Base-by-base conservation (phyloP, 306 rosid species). In the Citrullus amarus region DNA sequence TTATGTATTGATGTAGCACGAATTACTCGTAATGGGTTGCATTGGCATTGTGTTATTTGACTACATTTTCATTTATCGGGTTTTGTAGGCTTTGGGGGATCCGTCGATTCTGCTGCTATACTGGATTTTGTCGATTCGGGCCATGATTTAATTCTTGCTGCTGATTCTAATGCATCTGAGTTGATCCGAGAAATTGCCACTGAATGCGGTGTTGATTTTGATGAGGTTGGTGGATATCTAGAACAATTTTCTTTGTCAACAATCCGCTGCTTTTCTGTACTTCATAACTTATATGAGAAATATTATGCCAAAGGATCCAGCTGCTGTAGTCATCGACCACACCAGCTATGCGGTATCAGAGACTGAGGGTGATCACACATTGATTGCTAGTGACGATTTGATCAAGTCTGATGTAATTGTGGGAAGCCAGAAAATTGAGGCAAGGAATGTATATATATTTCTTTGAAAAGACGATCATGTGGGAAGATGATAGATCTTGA, bases 121-220 rank as follows among this genome's bases (percentile, higher is more conserved):
- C 81, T 95, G 84, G 96, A 92, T 85, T 95, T 95, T 74, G 97
- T 95, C 69, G 99, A 95, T 83, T 88, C 97, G 22, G 99, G 99
- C 28, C 99, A 89, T 74, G 99, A 95, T 88, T 90, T 95, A 83
- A 86, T 92, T n/a, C 74, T 95, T 60, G 91, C 88, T 3, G 92
- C 93, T 39, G 97, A 92, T 76, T 86, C 48, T 66, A 89, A 87
- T 81, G 96, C 97, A 16, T 95, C 99, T 81, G 97, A 95, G 81
- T 86, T 95, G 56, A 91, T 92, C 46, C 83, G 99, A 41, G 96
- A 92, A 80, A 86, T 92, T 75, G 91, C 97, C 46, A 87, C 90
- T 0, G 97, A 95, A 77, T 87, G 97, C 70, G 99, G 99, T 54
- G 97, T 91, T 69, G 99, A 95, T 81, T 92, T 95, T 56, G 99